A percentile compares a stretch with the other conserved stretches of the same genome.
phyloP scores from a whole-genome alignment of 352 stramenopile genomes.

The Pythium brachiatum region DNA sequence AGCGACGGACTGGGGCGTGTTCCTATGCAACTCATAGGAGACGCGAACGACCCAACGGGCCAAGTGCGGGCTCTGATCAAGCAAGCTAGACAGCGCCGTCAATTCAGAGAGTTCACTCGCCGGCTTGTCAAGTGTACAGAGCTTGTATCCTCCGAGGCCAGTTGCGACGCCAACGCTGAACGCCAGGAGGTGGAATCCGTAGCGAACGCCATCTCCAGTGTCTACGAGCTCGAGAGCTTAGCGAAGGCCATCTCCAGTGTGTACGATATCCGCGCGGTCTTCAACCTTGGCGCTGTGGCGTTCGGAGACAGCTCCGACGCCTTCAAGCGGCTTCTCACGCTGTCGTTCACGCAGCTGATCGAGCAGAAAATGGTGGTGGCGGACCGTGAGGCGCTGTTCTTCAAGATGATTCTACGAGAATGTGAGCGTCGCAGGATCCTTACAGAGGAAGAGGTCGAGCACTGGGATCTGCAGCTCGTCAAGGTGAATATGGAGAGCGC shows the following conservation, averaged over 20 bases:
- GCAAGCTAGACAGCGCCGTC: not conserved
- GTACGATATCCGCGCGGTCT: not conserved
- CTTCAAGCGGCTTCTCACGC: not conserved
- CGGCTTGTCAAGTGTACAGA: not conserved
- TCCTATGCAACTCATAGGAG: not conserved
- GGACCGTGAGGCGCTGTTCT: not conserved
- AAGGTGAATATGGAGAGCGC: slow-evolving; percentile 9
- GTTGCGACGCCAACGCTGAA: not conserved
- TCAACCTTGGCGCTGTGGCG: not conserved
- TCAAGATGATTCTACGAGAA: not conserved
- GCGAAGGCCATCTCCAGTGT: slow-evolving; percentile 1
- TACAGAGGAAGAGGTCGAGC: not conserved
- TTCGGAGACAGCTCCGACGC: not conserved
- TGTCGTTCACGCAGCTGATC: not conserved
- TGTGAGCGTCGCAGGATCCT: not conserved
- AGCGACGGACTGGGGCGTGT: not conserved
- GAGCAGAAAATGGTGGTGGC: not conserved
- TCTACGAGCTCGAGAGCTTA: not conserved
- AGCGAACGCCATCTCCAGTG: too few relatives aligned
- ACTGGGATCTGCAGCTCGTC: not conserved
- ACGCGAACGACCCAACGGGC: not conserved
- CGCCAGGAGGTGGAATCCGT: too few relatives aligned
- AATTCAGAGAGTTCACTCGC: not conserved
- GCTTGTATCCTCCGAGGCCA: not conserved
- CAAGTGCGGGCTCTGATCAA: not conserved